Conservation (phyloP, 202 grass and related monocot species). For the Schoenoplectus tabernaemontani region DNA sequence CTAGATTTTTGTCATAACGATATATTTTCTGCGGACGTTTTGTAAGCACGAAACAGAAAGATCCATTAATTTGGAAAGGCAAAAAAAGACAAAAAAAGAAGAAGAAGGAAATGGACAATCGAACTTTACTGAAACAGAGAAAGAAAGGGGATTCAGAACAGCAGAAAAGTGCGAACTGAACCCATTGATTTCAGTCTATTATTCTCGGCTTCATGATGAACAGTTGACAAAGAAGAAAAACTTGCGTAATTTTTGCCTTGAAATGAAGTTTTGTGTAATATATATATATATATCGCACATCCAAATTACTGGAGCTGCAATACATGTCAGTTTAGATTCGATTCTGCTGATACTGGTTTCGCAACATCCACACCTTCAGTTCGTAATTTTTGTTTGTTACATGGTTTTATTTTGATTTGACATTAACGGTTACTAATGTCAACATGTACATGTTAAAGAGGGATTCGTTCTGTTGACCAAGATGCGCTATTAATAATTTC, state of each 20-base stretch:
- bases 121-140: neutral
- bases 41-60: no score
- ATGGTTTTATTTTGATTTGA: constrained; percentile 1
- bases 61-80: neutral
- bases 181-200: neutral
- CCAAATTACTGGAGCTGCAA: neutral
- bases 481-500: neutral
- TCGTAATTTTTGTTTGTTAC: neutral
- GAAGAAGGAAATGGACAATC: neutral
- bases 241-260: no score
- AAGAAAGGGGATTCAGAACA: neutral
- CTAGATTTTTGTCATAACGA: neutral
- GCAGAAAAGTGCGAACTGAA: neutral
- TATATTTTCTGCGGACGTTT: no score
- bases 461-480: constrained; percentile 7
- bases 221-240: no score
- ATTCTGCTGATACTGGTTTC: neutral
- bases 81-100: neutral
- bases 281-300: no score
- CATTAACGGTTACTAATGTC: neutral
- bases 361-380: neutral
- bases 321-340: neutral
- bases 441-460: neutral
- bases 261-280: no score
- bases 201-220: no score